Evolutionary conservation across 371 early-diverging fungal genomes (phyloP).

Genomic region (Saksenaea oblongispora): DNA sequence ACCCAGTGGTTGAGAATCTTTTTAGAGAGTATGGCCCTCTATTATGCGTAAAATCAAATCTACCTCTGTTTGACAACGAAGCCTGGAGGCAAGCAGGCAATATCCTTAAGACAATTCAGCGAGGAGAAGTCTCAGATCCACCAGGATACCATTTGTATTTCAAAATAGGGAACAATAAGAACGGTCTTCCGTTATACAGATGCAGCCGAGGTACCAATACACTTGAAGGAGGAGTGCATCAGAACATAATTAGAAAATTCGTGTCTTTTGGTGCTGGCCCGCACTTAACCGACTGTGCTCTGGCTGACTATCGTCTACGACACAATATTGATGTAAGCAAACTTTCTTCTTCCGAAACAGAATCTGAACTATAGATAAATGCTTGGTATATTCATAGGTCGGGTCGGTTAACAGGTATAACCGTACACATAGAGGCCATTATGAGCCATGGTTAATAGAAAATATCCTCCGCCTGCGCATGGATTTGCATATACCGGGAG

Average conservation of each 20-base stretch:
- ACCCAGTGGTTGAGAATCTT: no score
- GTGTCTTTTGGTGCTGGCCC: neutral
- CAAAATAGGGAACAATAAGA: neutral
- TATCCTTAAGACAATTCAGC: neutral
- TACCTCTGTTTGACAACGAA: neutral
- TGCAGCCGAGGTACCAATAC: neutral
- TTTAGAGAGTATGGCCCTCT: neutral
- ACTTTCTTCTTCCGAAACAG: no score
- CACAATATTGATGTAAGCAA: no score
- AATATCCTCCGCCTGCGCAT: no score
- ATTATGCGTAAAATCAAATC: neutral
- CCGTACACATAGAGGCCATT: no score
- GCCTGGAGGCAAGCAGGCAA: neutral
- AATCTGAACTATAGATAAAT: no score
- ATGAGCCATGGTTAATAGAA: no score
- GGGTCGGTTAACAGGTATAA: no score
- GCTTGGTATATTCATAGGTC: no score
- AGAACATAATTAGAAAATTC: neutral
- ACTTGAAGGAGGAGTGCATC: constrained; percentile 2
- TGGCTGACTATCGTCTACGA: neutral
- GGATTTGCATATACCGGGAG: no score
- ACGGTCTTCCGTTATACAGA: neutral
- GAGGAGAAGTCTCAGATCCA: neutral
- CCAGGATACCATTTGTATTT: neutral
- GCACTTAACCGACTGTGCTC: neutral